A percentile compares a stretch with the other conserved stretches of the same genome.
These are phyloP conservation scores for Fraxinus floribunda DNA, from an alignment of 305 asterid species.

Conservation along the genomic window DNA sequence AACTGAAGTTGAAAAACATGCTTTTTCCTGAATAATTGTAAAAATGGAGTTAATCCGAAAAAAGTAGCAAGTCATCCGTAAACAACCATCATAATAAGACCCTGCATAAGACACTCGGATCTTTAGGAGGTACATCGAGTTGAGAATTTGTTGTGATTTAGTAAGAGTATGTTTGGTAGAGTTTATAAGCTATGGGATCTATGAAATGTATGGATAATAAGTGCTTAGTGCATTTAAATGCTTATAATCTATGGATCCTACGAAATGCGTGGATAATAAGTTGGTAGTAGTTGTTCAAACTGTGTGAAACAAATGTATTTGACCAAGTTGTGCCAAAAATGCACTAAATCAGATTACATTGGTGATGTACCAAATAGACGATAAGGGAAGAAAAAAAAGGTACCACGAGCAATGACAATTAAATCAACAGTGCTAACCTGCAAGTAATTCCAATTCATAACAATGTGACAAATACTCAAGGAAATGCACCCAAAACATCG, in stretches of 20 bases:
- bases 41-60: neutral
- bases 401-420: neutral
- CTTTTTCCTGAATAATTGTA: constrained; percentile 53
- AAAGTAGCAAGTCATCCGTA: neutral
- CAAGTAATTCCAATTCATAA: neutral
- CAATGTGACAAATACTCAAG: neutral
- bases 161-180: neutral
- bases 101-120: neutral
- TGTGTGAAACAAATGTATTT: neutral
- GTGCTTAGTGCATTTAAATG: neutral
- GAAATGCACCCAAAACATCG: neutral
- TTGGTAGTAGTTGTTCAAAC: too few relatives aligned
- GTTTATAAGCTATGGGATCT: neutral
- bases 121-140: neutral
- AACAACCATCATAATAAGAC: neutral
- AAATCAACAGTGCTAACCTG: neutral
- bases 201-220: neutral
- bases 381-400: neutral
- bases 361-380: neutral
- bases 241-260: neutral
- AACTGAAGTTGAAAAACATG: constrained; percentile 64
- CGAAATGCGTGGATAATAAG: neutral
- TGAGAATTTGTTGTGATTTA: neutral
- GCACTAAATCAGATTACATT: neutral
- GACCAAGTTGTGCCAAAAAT: neutral